These are phyloP conservation scores for Syncephalastrum sp. DNA, from an alignment of 371 early-diverging fungal species.

Conservation along the genomic window DNA sequence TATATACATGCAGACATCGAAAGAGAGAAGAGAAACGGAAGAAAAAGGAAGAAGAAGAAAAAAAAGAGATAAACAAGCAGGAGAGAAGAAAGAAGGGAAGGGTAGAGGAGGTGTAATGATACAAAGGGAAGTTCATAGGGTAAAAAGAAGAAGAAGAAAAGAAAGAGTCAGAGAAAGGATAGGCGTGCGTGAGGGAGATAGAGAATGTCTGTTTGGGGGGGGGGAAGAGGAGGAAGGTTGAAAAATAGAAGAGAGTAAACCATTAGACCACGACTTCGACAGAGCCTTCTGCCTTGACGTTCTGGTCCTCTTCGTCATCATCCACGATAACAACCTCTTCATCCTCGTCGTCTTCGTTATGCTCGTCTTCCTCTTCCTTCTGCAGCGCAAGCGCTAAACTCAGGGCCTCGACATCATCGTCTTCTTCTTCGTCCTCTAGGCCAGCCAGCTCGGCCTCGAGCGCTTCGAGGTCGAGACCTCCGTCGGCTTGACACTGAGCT, in stretches of 20 bases:
- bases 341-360: slow-evolving; percentile 8
- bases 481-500: slow-evolving; percentile 43
- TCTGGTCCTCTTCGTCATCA: slow-evolving; percentile 5
- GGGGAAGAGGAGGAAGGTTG: too few relatives aligned
- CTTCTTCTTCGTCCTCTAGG: slow-evolving; percentile 18
- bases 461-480: slow-evolving; percentile 24
- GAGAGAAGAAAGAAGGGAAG: not conserved
- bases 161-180: not conserved
- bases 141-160: not conserved
- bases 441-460: slow-evolving; percentile 19
- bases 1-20: not conserved
- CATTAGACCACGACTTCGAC: slow-evolving; percentile 1
- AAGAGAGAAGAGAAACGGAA: too few relatives aligned
- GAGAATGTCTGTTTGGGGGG: not conserved
- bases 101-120: not conserved
- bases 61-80: not conserved
- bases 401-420: slow-evolving; percentile 22
- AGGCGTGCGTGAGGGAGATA: not conserved
- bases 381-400: slow-evolving; percentile 12
- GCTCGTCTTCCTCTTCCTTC: slow-evolving; percentile 5
- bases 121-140: not conserved
- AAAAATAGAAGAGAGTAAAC: not conserved
- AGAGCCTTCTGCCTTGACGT: slow-evolving; percentile 7
- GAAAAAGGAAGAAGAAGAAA: not conserved
- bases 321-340: slow-evolving; percentile 10